A percentile compares a stretch with the other conserved stretches of the same genome.
These are phyloP conservation scores for Taiwanofungus camphoratus DNA, from an alignment of 1,284 basidiomycete species.

Conservation along the genomic window DNA sequence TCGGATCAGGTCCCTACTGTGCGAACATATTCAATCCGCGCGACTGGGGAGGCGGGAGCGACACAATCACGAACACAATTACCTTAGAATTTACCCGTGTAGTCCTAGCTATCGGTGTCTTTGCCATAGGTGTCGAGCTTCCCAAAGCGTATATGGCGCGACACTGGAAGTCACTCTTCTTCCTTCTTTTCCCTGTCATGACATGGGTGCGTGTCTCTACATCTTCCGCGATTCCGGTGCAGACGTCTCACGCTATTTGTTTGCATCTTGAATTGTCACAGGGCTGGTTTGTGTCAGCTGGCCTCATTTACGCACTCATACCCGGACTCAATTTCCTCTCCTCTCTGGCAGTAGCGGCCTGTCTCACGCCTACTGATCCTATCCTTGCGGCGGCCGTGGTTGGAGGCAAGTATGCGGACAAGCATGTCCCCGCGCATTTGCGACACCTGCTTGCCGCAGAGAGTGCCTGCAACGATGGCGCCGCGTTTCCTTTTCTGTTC, in stretches of 20 bases:
- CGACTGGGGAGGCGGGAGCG: slow-evolving; percentile 63
- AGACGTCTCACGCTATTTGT: slow-evolving; percentile 1
- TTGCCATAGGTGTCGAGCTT: slow-evolving; percentile 95
- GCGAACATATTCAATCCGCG: slow-evolving; percentile 84
- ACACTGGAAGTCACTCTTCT: slow-evolving; percentile 87
- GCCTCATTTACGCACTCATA: slow-evolving; percentile 84
- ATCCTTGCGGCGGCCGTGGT: slow-evolving; percentile 88
- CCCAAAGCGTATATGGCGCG: slow-evolving; percentile 89
- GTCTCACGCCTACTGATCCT: slow-evolving; percentile 95
- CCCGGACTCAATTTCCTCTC: slow-evolving; percentile 85
- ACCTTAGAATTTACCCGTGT: slow-evolving; percentile 93
- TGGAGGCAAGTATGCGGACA: slow-evolving; percentile 97
- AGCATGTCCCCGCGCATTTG: slow-evolving; percentile 95
- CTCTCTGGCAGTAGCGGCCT: slow-evolving; percentile 85
- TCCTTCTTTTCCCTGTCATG: slow-evolving; percentile 89
- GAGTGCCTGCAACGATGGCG: slow-evolving; percentile 91
- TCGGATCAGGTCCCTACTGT: slow-evolving; percentile 69
- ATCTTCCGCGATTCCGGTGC: background rate
- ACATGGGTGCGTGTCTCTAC: slow-evolving; percentile 59
- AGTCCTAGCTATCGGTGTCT: slow-evolving; percentile 95
- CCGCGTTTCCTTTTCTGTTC: slow-evolving; percentile 95
- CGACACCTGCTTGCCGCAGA: slow-evolving; percentile 89
- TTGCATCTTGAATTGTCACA: too few species aligned
- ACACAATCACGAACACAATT: slow-evolving; percentile 59
- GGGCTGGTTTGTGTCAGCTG: slow-evolving; percentile 91